Conservation (phyloP, 305 asterid species). For the Fraxinus albicans region DNA sequence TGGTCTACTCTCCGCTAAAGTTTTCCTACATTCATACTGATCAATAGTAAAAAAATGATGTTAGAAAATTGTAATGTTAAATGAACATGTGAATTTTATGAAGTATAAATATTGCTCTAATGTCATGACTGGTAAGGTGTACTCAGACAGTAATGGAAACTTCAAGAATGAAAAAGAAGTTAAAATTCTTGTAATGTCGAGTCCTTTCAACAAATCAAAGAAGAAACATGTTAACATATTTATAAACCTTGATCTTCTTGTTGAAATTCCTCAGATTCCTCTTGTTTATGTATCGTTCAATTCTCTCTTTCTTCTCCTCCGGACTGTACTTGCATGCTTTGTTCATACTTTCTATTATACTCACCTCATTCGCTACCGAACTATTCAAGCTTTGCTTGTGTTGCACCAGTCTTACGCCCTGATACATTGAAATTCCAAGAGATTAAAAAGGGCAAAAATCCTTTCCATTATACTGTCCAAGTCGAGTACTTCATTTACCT, state of each 20-base stretch:
- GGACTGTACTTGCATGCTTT: constrained; percentile 78
- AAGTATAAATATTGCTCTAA: not conserved
- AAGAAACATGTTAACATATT: not conserved
- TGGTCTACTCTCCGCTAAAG: constrained; percentile 83
- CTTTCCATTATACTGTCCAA: not conserved
- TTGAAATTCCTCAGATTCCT: constrained; percentile 81
- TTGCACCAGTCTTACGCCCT: constrained; percentile 43
- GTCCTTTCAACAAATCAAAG: not conserved
- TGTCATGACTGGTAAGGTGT: not conserved
- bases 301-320: constrained; percentile 79
- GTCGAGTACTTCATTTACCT: constrained; percentile 27
- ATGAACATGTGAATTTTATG: too few relatives aligned
- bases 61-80: not conserved
- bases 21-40: constrained; percentile 91
- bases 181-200: not conserved
- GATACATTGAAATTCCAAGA: not conserved
- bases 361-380: constrained; percentile 54
- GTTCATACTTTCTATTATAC: constrained; percentile 80
- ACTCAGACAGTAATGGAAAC: not conserved
- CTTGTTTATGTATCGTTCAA: constrained; percentile 83
- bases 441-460: not conserved
- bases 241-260: constrained; percentile 81
- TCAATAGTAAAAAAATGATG: not conserved
- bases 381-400: constrained; percentile 42
- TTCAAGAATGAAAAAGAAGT: not conserved